phyloP scores from a whole-genome alignment of 1,284 basidiomycete species.

The Porogramme epimiltina region DNA sequence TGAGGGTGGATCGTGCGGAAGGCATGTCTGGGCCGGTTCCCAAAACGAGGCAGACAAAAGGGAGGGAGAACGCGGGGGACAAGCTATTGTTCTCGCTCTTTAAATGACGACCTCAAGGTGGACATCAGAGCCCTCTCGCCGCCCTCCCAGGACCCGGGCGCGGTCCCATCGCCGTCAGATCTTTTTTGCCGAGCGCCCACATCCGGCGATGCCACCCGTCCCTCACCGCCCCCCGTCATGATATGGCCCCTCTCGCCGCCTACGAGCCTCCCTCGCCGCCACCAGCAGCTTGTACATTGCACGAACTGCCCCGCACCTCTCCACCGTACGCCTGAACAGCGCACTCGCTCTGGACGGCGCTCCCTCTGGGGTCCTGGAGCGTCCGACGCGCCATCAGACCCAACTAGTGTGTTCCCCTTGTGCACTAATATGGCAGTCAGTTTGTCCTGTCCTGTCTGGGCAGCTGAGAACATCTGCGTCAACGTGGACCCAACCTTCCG shows the following conservation, averaged over 20 bases:
- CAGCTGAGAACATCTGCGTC: slow-evolving; percentile 8
- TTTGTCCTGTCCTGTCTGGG: slow-evolving; percentile 15
- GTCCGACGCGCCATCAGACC: slow-evolving; percentile 10
- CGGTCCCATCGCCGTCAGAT: slow-evolving; percentile 9
- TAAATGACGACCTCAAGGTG: slow-evolving; percentile 17
- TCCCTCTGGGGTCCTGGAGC: slow-evolving; percentile 16
- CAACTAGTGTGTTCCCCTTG: slow-evolving; percentile 14
- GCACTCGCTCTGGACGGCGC: slow-evolving; percentile 1
- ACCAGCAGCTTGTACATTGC: neutral
- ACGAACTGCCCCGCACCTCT: neutral
- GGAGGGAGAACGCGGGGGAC: slow-evolving; percentile 20
- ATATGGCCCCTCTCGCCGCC: neutral
- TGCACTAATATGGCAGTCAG: slow-evolving; percentile 19
- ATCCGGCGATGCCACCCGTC: neutral
- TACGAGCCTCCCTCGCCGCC: neutral
- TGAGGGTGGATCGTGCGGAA: slow-evolving; percentile 16
- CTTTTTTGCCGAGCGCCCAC: slow-evolving; percentile 2
- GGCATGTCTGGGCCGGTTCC: slow-evolving; percentile 17
- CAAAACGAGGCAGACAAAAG: slow-evolving; percentile 21
- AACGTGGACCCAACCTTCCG: slow-evolving; percentile 16
- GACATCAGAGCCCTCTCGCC: slow-evolving; percentile 15
- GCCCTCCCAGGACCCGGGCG: slow-evolving; percentile 10
- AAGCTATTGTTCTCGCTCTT: slow-evolving; percentile 21
- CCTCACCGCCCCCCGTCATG: slow-evolving; percentile 4
- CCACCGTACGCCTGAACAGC: neutral